Evolutionary conservation across 306 rosid species (phyloP).

Genomic region (Cucurbita moschata): DNA sequence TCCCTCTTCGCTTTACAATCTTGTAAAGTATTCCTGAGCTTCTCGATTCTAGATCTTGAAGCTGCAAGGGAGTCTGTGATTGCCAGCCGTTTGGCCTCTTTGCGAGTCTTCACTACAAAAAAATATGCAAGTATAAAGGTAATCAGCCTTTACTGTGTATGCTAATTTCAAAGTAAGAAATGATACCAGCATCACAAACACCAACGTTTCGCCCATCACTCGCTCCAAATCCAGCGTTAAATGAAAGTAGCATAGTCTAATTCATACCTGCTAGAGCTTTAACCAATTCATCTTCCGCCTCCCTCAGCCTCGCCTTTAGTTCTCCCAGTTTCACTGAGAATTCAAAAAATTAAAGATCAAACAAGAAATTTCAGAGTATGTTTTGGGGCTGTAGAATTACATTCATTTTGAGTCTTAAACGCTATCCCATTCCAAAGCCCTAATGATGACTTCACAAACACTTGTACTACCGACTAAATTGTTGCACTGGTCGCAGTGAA

Average conservation of each 20-base stretch:
- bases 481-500: not conserved
- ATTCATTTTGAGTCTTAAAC: not conserved
- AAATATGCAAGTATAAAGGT: conserved; percentile 2
- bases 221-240: not conserved
- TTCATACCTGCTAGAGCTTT: conserved; percentile 57
- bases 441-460: not conserved
- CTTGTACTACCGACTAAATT: not conserved
- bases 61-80: conserved; percentile 47
- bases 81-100: conserved; percentile 64
- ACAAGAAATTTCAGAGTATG: not conserved
- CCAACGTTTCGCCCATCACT: not conserved
- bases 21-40: conserved; percentile 28
- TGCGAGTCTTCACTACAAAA: conserved; percentile 55
- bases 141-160: not conserved
- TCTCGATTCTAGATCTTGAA: conserved; percentile 36
- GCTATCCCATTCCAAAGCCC: conserved; percentile 21
- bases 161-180: not conserved
- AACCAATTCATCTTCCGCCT: conserved; percentile 72
- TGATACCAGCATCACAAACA: not conserved
- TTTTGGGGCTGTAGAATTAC: not conserved
- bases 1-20: conserved; percentile 35
- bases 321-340: conserved; percentile 34
- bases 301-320: conserved; percentile 40
- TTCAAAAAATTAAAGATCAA: not conserved
- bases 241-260: not conserved